Evolutionary conservation across 208 protist genomes (phyloP), one percentile per base, ranked within the genome.

Genomic region (Leishmania martiniquensis): DNA sequence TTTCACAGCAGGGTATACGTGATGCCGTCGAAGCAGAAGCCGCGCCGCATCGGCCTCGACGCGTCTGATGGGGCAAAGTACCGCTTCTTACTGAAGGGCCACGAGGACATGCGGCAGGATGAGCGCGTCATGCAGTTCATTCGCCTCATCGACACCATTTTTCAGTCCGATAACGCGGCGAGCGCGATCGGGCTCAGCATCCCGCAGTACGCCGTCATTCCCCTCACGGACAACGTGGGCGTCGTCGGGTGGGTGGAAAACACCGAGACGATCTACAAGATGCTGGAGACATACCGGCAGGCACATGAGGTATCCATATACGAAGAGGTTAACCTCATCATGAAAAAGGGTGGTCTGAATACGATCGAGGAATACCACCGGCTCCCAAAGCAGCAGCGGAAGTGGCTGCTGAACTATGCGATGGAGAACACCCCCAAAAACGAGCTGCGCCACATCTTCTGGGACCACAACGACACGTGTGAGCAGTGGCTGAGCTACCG

Each of bases 61-160:
- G 99, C 98, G 29, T 97, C 87, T 10, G 97, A 99, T 89, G 99
- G 98, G 10, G 62, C 89, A 4, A 92, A 91, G 59, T 99, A 99
- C 86, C 86, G 92, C 65, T 99, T 99, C 87, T 85, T 99, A 22
- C 91, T 99, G 25, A 99, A 99, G 85, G 99, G 98, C 39, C 97
- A 99, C 85, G 99, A 99, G 89, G 98, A 99, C 81, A 91, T 99
- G 83, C 87, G 99, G 15, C 98, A 99, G 94, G 99, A 99, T 87
- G 99, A 99, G 91, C 95, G 99, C 49, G 99, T 99, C 22, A 99
- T 99, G 99, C 99, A 99, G 91, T 98, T 99, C 75, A 99, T 99
- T 85, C 98, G 97, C 3, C 90, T 99, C 10, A 98, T 99, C 29
- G 99, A 99, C 90, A 99, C 95, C 34, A 97, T 99, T 44, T 97